A percentile compares a stretch with the other conserved stretches of the same genome.
Conservation (phyloP, 768 basidiomycete genomes). For the Tephrocybe sp. region DNA sequence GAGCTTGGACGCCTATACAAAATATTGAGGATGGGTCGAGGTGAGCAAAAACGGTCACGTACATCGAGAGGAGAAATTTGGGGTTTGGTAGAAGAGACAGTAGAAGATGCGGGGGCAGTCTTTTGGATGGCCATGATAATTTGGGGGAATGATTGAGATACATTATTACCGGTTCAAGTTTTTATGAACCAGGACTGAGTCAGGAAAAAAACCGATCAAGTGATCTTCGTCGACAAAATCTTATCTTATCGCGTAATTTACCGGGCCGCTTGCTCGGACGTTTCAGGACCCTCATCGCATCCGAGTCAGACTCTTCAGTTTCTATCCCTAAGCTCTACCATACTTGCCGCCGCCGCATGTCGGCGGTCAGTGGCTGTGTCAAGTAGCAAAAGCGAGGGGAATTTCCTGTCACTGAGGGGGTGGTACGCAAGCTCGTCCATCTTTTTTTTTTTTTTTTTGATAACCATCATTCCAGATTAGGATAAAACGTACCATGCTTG, state of each 20-base stretch:
- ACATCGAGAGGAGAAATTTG: constrained; percentile 20
- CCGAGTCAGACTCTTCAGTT: too few species aligned
- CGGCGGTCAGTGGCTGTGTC: too few species aligned
- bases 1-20: constrained; percentile 54
- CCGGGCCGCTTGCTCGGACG: not conserved
- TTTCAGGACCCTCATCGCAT: not conserved
- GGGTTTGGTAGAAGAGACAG: constrained; percentile 3
- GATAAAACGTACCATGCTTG: too few species aligned
- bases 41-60: not conserved
- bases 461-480: too few species aligned
- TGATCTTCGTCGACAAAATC: constrained; percentile 4
- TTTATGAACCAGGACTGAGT: not conserved
- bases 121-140: constrained; percentile 21
- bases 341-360: too few species aligned
- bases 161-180: not conserved
- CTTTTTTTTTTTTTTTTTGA: too few species aligned
- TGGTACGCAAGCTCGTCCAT: too few species aligned
- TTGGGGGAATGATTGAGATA: not conserved
- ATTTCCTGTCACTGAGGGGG: too few species aligned
- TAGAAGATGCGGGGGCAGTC: constrained; percentile 1
- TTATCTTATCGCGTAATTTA: constrained; percentile 4
- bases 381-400: too few species aligned
- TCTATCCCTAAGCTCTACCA: too few species aligned
- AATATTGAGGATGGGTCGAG: not conserved
- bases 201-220: constrained; percentile 1